phyloP scores from a whole-genome alignment of 768 basidiomycete species.

The Rossbeevera mucosa region DNA sequence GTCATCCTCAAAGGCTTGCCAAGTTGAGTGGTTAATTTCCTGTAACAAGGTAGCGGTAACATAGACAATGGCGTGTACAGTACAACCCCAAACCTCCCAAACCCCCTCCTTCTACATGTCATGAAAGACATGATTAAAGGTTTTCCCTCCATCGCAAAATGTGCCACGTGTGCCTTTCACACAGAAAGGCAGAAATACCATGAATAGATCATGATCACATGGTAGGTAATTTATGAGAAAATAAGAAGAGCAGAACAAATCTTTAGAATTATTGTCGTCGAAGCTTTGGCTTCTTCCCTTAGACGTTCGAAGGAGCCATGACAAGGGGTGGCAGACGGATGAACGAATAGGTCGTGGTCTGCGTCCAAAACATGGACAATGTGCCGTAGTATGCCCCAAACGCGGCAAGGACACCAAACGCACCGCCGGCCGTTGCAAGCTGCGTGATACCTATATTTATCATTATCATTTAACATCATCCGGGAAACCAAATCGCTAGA shows the following conservation, averaged over 20 bases:
- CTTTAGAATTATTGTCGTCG: background rate
- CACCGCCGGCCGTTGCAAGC: constrained; percentile 26
- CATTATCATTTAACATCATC: background rate
- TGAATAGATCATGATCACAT: background rate
- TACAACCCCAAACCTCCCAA: background rate
- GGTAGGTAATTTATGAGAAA: background rate
- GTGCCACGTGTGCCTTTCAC: background rate
- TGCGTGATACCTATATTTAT: constrained; percentile 15
- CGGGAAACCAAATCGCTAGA: background rate
- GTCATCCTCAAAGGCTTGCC: background rate
- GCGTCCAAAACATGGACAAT: constrained; percentile 26
- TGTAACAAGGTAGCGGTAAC: background rate
- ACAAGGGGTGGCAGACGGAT: constrained; percentile 25
- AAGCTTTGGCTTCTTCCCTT: background rate
- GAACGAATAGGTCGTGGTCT: constrained; percentile 25
- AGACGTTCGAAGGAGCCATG: constrained; percentile 14
- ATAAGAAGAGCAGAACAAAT: background rate
- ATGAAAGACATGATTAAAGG: background rate
- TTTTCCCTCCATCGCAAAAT: background rate
- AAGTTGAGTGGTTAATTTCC: background rate
- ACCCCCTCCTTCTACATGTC: background rate
- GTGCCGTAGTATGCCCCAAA: constrained; percentile 29
- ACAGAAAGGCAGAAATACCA: background rate
- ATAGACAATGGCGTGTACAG: background rate
- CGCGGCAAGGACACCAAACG: constrained; percentile 23